Conservation (phyloP, 192 early-diverging fungal genomes). For the Lobosporangium transversale region DNA sequence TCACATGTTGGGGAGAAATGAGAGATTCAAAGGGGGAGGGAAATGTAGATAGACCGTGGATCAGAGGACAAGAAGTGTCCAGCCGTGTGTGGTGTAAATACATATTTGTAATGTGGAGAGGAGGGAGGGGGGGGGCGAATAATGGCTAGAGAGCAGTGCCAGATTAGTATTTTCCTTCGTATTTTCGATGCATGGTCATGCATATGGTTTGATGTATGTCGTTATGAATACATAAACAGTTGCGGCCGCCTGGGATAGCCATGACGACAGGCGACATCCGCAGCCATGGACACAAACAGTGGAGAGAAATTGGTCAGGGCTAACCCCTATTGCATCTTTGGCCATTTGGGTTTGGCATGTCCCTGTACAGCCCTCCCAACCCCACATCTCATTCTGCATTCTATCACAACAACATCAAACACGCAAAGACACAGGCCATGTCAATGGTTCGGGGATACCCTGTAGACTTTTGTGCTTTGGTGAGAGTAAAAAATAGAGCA, state of each 20-base stretch:
- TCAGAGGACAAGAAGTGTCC: too few relatives aligned
- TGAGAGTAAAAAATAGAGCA: constrained; percentile 3
- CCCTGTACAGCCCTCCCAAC: too few relatives aligned
- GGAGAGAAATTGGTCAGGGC: neutral
- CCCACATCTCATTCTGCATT: neutral
- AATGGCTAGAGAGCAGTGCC: too few relatives aligned
- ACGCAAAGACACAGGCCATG: neutral
- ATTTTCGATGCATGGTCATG: constrained; percentile 13
- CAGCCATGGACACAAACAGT: too few relatives aligned
- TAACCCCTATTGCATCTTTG: neutral
- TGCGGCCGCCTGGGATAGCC: too few relatives aligned
- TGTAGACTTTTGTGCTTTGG: neutral
- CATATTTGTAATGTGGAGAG: neutral
- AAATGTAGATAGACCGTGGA: too few relatives aligned
- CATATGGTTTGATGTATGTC: neutral
- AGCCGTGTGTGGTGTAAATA: too few relatives aligned
- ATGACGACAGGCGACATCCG: neutral
- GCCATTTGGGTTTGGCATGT: neutral
- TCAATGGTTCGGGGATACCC: too few relatives aligned
- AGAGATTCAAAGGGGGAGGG: too few relatives aligned
- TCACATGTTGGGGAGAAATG: too few relatives aligned
- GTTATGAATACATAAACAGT: neutral
- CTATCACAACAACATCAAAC: neutral
- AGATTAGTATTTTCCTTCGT: too few relatives aligned
- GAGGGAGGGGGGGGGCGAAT: neutral